Percentiles rank a stretch among this genome's conserved stretches.
Conservation (phyloP, 1,139 yeast species). For the Blastobotrys raffinosifermentans region DNA sequence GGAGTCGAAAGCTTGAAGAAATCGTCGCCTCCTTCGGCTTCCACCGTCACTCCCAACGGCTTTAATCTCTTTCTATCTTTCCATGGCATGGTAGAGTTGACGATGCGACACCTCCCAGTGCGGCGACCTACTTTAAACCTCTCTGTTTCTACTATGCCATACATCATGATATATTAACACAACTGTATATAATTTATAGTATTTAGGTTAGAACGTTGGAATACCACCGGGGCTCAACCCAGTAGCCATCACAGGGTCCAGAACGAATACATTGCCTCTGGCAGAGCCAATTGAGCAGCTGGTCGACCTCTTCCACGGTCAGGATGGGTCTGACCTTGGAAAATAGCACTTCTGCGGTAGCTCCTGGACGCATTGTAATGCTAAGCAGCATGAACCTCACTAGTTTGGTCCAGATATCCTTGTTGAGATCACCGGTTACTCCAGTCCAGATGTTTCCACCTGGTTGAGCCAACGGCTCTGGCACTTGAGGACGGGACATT, state of each 20-base stretch:
- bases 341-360: constrained; percentile 36
- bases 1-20: too few species aligned
- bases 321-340: constrained; percentile 39
- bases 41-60: too few species aligned
- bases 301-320: constrained; percentile 45
- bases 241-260: constrained; percentile 44
- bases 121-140: neutral
- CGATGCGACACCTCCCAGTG: neutral
- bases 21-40: too few species aligned
- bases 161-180: neutral
- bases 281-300: constrained; percentile 54
- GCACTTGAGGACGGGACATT: constrained; percentile 15
- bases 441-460: constrained; percentile 73
- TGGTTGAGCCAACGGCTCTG: constrained; percentile 48
- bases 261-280: constrained; percentile 38
- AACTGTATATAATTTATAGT: neutral
- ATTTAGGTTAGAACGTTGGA: constrained; percentile 11
- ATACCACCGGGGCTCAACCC: constrained; percentile 53
- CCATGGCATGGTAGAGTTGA: too few species aligned
- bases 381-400: constrained; percentile 52
- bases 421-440: constrained; percentile 53
- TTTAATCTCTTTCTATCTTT: too few species aligned
- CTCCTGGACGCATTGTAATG: constrained; percentile 50
- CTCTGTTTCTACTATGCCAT: neutral
- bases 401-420: constrained; percentile 53